Evolutionary conservation across 768 basidiomycete species (phyloP).

Genomic region (Boletellus emodensis): DNA sequence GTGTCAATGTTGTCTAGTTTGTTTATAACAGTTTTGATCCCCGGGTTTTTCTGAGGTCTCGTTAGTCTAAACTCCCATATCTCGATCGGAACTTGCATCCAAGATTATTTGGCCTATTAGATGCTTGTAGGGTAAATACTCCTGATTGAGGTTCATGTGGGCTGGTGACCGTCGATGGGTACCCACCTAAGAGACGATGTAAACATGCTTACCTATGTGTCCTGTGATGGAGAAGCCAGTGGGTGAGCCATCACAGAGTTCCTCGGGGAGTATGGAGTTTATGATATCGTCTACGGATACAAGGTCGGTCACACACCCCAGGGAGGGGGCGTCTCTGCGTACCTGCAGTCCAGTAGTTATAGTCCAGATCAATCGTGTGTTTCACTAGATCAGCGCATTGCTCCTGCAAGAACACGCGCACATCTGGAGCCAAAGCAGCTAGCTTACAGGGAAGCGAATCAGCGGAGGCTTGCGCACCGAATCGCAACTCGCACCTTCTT

Average conservation of each 20-base stretch:
- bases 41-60: conserved; percentile 72
- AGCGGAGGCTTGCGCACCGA: neutral
- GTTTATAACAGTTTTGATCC: conserved; percentile 87
- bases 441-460: conserved; percentile 36
- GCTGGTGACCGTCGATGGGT: conserved; percentile 43
- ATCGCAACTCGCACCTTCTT: conserved; percentile 49
- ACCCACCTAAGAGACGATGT: neutral
- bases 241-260: conserved; percentile 74
- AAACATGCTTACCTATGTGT: conserved; percentile 72
- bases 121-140: conserved; percentile 88
- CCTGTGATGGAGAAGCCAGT: conserved; percentile 85
- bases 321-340: conserved; percentile 4
- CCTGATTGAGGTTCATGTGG: conserved; percentile 85
- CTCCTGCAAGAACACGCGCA: conserved; percentile 50
- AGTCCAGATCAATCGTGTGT: conserved; percentile 64
- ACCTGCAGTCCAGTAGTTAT: conserved; percentile 90
- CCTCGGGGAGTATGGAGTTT: conserved; percentile 73
- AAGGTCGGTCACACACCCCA: neutral
- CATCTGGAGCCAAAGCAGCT: conserved; percentile 65
- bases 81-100: conserved; percentile 55
- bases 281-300: conserved; percentile 71
- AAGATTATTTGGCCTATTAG: conserved; percentile 90
- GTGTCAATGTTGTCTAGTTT: conserved; percentile 84
- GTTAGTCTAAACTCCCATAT: conserved; percentile 6
- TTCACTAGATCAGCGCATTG: conserved; percentile 53